A percentile compares a stretch with the other conserved stretches of the same genome.
Evolutionary conservation across 352 stramenopile genomes (phyloP).

Genomic region (Sclerospora graminicola): DNA sequence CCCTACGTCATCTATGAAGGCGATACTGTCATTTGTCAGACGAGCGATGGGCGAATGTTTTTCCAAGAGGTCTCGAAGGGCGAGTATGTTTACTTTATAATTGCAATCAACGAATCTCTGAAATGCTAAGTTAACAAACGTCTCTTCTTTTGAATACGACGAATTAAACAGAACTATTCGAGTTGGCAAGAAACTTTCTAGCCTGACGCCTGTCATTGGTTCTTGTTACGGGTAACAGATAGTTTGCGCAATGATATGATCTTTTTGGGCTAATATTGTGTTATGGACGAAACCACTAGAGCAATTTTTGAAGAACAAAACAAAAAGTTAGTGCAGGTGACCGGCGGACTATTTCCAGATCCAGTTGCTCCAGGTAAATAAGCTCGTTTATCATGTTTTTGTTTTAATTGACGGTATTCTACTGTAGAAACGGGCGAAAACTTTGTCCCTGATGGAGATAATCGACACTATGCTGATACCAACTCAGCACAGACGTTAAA

Average conservation of each 20-base stretch:
- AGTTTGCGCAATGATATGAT: neutral
- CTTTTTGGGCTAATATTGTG: neutral
- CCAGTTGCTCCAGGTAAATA: conserved; percentile 55
- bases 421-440: conserved; percentile 61
- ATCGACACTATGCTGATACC: conserved; percentile 76
- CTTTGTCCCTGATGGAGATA: conserved; percentile 67
- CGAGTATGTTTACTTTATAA: conserved; percentile 28
- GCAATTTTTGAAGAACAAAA: conserved; percentile 80
- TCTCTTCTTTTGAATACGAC: no score
- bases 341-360: conserved; percentile 69
- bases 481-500: conserved; percentile 80
- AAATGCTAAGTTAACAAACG: no score
- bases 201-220: conserved; percentile 61
- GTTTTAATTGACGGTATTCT: neutral
- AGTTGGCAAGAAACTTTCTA: conserved; percentile 72
- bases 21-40: conserved; percentile 83
- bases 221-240: conserved; percentile 48
- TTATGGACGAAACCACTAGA: no score
- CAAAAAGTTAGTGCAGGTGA: conserved; percentile 63
- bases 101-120: no score
- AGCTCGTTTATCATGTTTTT: neutral
- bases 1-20: conserved; percentile 78
- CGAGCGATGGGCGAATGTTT: conserved; percentile 77
- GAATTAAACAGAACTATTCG: conserved; percentile 35
- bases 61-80: conserved; percentile 68